Evolutionary conservation across 192 early-diverging fungal species (phyloP), one percentile per base, ranked within the genome.

Genomic region (Haplosporangium gracile): DNA sequence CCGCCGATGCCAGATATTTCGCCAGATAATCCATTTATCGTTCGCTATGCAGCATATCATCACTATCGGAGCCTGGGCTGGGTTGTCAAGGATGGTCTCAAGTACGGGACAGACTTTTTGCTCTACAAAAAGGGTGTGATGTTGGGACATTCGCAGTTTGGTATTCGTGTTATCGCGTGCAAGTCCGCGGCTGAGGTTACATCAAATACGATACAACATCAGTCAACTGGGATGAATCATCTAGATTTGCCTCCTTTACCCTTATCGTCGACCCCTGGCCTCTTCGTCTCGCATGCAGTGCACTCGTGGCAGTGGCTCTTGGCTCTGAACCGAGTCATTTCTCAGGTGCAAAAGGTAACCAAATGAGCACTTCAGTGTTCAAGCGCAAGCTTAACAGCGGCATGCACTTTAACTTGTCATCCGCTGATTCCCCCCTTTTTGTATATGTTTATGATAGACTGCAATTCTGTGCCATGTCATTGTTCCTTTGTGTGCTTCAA

Each of bases 101-200:
- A 98, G 83, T 98, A 96, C 86, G 96, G 95, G 9, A 88, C 94
- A 2, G 95, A 97, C 80, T 97, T 93, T 82, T 87, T 94, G 5
- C 68, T 95, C 13, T 95, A 95, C 81, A 78, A 88, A 45, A 85
- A 87, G 72, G 94, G 94, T 1, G 86, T 93, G 15, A 82, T 88
- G 36, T 93, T 90, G 88, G 84, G 89, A 55, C 94, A 95, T 70
- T 86, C 92, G 2, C 91, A 93, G 74, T 93, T 81, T 42, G 76
- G 74, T 45, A 72, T 80, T 38, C 49, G 55, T 22, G 65, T 84
- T 2, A 36, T 81, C 18, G 63, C 77, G 4, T 69, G 63, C 22
- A 40, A 40, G 29, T 32, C 60, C 26, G 29, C 60, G 11, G 26
- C 29, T 43, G 26, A 55, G 20, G 18, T 45, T 9, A n/a, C 29